Conservation (phyloP, 345 rosid genomes). For the Ailanthus altissimus region DNA sequence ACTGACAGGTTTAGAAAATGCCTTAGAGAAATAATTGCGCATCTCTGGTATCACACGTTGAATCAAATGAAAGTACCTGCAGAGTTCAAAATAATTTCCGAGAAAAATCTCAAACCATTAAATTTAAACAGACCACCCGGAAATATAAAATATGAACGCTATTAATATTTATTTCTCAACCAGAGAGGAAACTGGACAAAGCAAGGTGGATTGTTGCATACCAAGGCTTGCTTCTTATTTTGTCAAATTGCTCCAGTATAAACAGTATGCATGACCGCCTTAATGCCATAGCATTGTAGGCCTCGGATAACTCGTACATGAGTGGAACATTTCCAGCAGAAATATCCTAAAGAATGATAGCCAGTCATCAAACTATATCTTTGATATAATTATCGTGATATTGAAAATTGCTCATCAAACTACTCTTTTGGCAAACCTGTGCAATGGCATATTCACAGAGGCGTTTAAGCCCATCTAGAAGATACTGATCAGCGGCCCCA, state of each 20-base stretch:
- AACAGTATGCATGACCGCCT: slow-evolving; percentile 67
- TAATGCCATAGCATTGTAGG: slow-evolving; percentile 57
- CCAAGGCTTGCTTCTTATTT: slow-evolving; percentile 61
- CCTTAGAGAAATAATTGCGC: slow-evolving; percentile 40
- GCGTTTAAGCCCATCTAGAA: slow-evolving; percentile 69
- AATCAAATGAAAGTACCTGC: slow-evolving; percentile 55
- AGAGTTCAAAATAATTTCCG: background rate
- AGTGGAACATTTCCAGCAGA: slow-evolving; percentile 52
- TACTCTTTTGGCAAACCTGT: slow-evolving; percentile 41
- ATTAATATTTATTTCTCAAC: background rate
- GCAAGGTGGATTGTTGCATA: slow-evolving; percentile 21
- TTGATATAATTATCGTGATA: too few relatives aligned
- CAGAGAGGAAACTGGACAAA: background rate
- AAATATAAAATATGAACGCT: background rate
- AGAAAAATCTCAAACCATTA: background rate
- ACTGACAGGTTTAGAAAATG: slow-evolving; percentile 39
- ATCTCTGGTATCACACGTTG: slow-evolving; percentile 56
- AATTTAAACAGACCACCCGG: background rate
- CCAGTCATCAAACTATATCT: slow-evolving; percentile 1
- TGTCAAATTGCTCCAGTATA: slow-evolving; percentile 52
- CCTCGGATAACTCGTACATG: slow-evolving; percentile 70
- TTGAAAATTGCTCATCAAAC: background rate
- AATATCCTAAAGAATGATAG: slow-evolving; percentile 45
- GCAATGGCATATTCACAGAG: slow-evolving; percentile 69
- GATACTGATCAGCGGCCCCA: slow-evolving; percentile 84